phyloP scores from a whole-genome alignment of 1,139 yeast species.

The Pichia sp. region DNA sequence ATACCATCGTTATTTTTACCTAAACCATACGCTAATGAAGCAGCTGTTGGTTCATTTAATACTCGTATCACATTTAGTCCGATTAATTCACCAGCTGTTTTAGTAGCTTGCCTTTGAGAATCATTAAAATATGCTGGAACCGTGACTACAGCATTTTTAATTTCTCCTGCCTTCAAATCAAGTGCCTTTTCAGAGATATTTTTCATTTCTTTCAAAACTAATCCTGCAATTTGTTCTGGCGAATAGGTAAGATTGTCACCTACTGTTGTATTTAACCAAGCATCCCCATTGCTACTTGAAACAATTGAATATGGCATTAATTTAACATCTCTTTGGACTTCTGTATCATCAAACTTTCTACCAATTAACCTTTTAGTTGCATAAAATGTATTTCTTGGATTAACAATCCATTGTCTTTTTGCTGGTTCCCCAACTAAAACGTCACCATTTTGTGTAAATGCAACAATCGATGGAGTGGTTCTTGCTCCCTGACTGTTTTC shows the following conservation, averaged over 20 bases:
- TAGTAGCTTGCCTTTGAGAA: slow-evolving; percentile 73
- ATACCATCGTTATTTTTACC: slow-evolving; percentile 53
- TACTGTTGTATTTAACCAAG: slow-evolving; percentile 43
- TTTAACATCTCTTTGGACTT: slow-evolving; percentile 55
- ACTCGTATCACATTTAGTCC: slow-evolving; percentile 66
- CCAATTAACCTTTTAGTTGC: slow-evolving; percentile 75
- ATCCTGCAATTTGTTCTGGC: slow-evolving; percentile 54
- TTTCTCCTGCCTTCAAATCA: slow-evolving; percentile 24
- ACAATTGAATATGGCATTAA: slow-evolving; percentile 52
- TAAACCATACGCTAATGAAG: slow-evolving; percentile 74
- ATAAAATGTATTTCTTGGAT: slow-evolving; percentile 63
- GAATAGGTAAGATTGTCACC: slow-evolving; percentile 32
- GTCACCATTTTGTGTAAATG: slow-evolving; percentile 40
- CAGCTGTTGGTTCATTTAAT: slow-evolving; percentile 77
- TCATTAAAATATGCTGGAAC: slow-evolving; percentile 80
- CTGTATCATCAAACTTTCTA: slow-evolving; percentile 53
- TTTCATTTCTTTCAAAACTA: slow-evolving; percentile 50
- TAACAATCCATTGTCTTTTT: slow-evolving; percentile 58
- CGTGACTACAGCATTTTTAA: slow-evolving; percentile 64
- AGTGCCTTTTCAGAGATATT: slow-evolving; percentile 46
- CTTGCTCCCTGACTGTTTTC: slow-evolving; percentile 65
- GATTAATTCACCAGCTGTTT: slow-evolving; percentile 59
- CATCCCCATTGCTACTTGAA: slow-evolving; percentile 53
- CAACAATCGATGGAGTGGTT: slow-evolving; percentile 71
- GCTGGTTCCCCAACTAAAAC: slow-evolving; percentile 59